Conservation (phyloP, 2,329 filamentous ascomycete species). For the Fusarium falciforme region DNA sequence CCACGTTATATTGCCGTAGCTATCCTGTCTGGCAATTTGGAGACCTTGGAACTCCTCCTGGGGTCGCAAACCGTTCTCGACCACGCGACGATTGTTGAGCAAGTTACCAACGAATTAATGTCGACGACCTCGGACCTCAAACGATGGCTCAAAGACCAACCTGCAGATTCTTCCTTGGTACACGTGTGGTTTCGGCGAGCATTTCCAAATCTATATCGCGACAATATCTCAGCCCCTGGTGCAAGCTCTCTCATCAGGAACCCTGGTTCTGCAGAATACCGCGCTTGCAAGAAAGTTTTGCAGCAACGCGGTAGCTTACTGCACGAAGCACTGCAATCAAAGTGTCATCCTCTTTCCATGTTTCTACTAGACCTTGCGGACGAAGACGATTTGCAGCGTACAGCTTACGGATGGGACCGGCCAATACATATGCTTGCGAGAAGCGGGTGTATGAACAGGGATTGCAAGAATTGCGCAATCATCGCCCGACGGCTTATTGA, state of each 20-base stretch:
- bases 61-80: not conserved
- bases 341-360: not conserved
- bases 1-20: not conserved
- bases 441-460: fast-evolving
- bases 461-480: not conserved
- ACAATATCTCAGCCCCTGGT: not conserved
- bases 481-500: not conserved
- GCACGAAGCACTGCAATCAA: fast-evolving
- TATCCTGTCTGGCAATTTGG: not conserved
- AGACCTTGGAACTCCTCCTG: not conserved
- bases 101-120: no score
- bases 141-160: fast-evolving
- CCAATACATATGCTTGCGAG: not conserved
- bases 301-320: not conserved
- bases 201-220: not conserved
- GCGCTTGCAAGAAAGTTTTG: fast-evolving
- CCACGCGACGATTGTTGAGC: not conserved
- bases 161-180: not conserved
- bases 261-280: not conserved
- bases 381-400: not conserved
- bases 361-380: not conserved
- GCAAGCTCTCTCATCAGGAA: fast-evolving
- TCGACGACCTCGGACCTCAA: no score
- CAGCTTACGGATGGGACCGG: not conserved
- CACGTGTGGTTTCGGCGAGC: not conserved